phyloP scores from a whole-genome alignment of 1,284 basidiomycete genomes.

The Cerioporus squamosus region DNA sequence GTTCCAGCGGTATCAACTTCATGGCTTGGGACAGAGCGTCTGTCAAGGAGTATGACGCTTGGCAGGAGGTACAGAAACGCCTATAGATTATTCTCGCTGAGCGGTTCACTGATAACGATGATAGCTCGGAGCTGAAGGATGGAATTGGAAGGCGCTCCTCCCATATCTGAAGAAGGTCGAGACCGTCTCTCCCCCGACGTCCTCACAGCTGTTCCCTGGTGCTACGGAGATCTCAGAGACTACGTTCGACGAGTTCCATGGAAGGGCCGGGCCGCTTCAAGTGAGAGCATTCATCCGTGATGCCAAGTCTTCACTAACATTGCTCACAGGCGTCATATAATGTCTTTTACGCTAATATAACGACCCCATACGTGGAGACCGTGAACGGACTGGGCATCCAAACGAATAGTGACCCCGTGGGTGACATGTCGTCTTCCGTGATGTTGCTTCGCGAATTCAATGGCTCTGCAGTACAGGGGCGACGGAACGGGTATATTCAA shows the following conservation, averaged over 20 bases:
- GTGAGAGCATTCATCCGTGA: constrained; percentile 1
- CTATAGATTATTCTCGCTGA: neutral
- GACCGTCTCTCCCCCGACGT: neutral
- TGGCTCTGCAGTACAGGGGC: constrained; percentile 21
- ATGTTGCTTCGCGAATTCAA: too few relatives aligned
- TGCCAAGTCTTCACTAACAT: too few relatives aligned
- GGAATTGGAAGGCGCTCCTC: constrained; percentile 21
- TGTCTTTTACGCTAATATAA: constrained; percentile 23
- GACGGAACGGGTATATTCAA: constrained; percentile 29
- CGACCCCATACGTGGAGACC: constrained; percentile 22
- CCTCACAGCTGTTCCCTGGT: constrained; percentile 6
- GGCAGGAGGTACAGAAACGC: constrained; percentile 1
- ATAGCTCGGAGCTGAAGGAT: constrained; percentile 13
- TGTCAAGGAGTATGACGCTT: constrained; percentile 22
- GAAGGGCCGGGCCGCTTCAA: constrained; percentile 17
- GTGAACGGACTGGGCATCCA: constrained; percentile 25
- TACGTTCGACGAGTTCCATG: constrained; percentile 9
- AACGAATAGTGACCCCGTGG: constrained; percentile 26
- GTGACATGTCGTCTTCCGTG: neutral
- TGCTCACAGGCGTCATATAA: constrained; percentile 25
- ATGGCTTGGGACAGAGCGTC: constrained; percentile 25
- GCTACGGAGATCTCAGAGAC: neutral
- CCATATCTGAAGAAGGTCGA: constrained; percentile 24
- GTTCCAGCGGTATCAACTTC: constrained; percentile 25
- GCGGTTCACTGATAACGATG: neutral